Base-by-base conservation (phyloP, 2,329 filamentous ascomycete species). In the Sporothrix mexicana region DNA sequence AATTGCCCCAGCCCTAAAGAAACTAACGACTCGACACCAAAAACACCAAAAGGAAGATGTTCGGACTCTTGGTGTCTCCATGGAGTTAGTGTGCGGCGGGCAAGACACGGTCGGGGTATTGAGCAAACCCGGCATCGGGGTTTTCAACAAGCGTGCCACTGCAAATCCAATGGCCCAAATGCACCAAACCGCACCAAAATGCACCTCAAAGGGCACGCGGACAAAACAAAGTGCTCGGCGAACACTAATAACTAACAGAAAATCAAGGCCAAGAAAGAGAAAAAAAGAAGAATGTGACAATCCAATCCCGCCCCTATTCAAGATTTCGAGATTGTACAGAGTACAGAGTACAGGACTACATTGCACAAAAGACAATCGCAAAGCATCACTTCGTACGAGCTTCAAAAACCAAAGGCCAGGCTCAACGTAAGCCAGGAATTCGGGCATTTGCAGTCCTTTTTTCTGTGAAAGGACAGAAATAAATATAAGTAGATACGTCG, bases 51-150 rank as follows among this genome's bases (percentile, higher is more conserved):
- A 17, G 4, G 20, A 30, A 10, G n/a, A 9, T 20, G 15, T 30
- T 36, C 45, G 64, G 64, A 36, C 45, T 36, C 20, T 49, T 67
- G 45, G 23, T 67, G 45, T 67, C 45, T 67, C 64, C 64, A 67
- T 67, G 64, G 64, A 67, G 66, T 41, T 55, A 55, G 47, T 30
- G 30, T 2, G 25, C 12, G 9, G n/a, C 64, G 45, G n/a, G 20
- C 20, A 43, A 25, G 61, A 47, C 41, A 53, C 66, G 47, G 47
- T 43, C 66, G 64, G 64, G 64, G 64, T 41, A 13, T 68, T 68
- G 13, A 41, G 47, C 64, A 68, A 68, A 23, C 64, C 64, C 64
- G 47, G 64, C 64, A 8, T 53, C 47, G 47, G 45, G 64, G 15
- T 68, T 68, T 53, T 67, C 41, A 23, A 23, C n/a, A 43, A 45